These are phyloP conservation scores for Epicoccum nigrum DNA, from an alignment of 2,329 filamentous ascomycete species.

Conservation along the genomic window DNA sequence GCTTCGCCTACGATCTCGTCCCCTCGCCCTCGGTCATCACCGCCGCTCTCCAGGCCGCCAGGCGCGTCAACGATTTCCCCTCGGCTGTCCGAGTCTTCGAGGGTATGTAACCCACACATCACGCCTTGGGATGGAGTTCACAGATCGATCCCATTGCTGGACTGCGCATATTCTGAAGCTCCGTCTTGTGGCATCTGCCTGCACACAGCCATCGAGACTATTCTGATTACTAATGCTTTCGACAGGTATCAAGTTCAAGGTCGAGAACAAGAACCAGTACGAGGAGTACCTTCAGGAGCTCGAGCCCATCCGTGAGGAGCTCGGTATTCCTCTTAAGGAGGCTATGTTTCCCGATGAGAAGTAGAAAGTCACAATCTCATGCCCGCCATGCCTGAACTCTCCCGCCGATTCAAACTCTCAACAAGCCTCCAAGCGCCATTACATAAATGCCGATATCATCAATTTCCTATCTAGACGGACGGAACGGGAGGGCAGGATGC, in stretches of 20 bases:
- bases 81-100: constrained; percentile 98
- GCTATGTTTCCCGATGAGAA: constrained; percentile 75
- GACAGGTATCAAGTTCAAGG: constrained; percentile 96
- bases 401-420: constrained; percentile 19
- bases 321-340: constrained; percentile 90
- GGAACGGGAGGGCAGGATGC: constrained; percentile 23
- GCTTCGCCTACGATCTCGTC: constrained; percentile 99
- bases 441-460: constrained; percentile 33
- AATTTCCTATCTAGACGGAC: constrained; percentile 30
- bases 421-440: constrained; percentile 21
- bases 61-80: constrained; percentile 97
- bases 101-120: constrained; percentile 64
- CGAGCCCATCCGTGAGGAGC: constrained; percentile 88
- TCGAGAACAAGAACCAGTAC: constrained; percentile 98
- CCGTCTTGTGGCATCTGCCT: neutral
- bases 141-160: neutral
- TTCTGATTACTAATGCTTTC: constrained; percentile 32
- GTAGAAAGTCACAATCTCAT: constrained; percentile 28
- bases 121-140: too few species aligned
- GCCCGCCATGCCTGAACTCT: constrained; percentile 19
- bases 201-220: constrained; percentile 11
- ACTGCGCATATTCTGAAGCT: neutral
- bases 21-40: constrained; percentile 89
- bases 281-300: constrained; percentile 95
- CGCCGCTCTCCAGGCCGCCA: constrained; percentile 89